Evolutionary conservation across 2,329 filamentous ascomycete species (phyloP), one percentile per base, ranked within the genome.

Genomic region (Laburnicola sp.): DNA sequence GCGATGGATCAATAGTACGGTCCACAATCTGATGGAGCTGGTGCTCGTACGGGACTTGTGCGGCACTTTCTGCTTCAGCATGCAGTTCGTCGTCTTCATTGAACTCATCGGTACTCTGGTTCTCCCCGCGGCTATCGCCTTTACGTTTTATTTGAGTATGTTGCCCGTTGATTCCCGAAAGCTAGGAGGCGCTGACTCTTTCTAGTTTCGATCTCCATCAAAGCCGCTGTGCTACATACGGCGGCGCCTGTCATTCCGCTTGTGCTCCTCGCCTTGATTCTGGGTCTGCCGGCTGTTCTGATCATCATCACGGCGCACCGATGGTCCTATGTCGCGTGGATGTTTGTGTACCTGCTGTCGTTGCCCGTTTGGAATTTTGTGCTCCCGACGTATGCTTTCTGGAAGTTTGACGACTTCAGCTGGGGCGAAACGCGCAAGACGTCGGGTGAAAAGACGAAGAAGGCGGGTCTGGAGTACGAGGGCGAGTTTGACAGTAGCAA

Each of bases 361-460:
- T 84, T 99, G 1, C 95, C 95, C 0, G 83, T 99, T 51, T 99
- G 94, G 94, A 99, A 99, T 75, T 96, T 99, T 72, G 81, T 99
- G 32, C 85, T 99, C 6, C 94, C 94, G 0, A 84, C 85, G 6
- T 99, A 99, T 71, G 88, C 94, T 2, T 99, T 93, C 80, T 99
- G 94, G 94, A 97, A 99, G 77, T 99, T 99, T 72, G 94, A 99
- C 72, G 94, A 99, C 78, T 99, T 99, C 80, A 96, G 89, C 50
- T 99, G 94, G 94, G 94, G 94, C 67, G 95, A 99, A 58, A 99
- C 94, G 48, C 86, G 94, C 56, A 96, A 97, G 83, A 96, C 93
- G 35, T 89, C 87, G 0, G 92, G 92, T 26, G 93, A 96, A 69
- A 90, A 88, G 77, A 87, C 84, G 10, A 92, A 93, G 79, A 94